Base-by-base conservation (phyloP, 2,329 filamentous ascomycete genomes). In the Dactylonectria estremocensis region DNA sequence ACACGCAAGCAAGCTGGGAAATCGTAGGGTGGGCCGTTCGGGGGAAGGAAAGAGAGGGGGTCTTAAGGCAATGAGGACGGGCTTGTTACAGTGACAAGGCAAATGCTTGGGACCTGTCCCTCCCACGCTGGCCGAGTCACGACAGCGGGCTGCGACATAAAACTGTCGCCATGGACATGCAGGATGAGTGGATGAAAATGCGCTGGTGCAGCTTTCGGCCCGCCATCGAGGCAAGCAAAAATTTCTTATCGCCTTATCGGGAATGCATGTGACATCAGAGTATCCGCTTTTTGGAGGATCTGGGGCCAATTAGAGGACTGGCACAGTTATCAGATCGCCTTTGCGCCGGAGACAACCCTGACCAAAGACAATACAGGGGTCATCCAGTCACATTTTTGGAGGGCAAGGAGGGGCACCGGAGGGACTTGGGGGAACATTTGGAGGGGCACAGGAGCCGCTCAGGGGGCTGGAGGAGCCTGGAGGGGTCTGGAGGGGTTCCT, bases 231-330 rank as follows among this genome's bases (percentile, higher is more conserved):
- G 50, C 48, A 54, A 45, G 65, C 65, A 72, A 73, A 77, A 76
- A 71, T 75, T 72, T 76, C 69, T 74, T 69, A 72, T 71, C 71
- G 63, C 37, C 53, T 69, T 68, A 65, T 69, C 56, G 48, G 43
- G 33, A 53, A 55, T 35, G 64, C 73, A 76, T 76, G 72, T 76
- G 74, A 76, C 72, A 76, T 76, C 74, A 71, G 61, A 50, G 9
- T 24, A 16, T 48, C 67, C 72, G 64, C 61, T 58, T 66, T 57
- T 66, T 22, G 20, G 9, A n/a, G 13, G 1, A 1, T 1, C 1
- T 2, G 4, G 2, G 24, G n/a, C 74, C 70, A 75, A 75, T 67
- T 48, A 63, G 0, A 24, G 16, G 9, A 11, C 10, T 24, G 2
- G 1, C 6, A 59, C 7, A 28, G 50, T 76, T 76, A 76, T 76